Base-by-base conservation (phyloP, 2,329 filamentous ascomycete genomes). In the Fusarium nisikadoi region DNA sequence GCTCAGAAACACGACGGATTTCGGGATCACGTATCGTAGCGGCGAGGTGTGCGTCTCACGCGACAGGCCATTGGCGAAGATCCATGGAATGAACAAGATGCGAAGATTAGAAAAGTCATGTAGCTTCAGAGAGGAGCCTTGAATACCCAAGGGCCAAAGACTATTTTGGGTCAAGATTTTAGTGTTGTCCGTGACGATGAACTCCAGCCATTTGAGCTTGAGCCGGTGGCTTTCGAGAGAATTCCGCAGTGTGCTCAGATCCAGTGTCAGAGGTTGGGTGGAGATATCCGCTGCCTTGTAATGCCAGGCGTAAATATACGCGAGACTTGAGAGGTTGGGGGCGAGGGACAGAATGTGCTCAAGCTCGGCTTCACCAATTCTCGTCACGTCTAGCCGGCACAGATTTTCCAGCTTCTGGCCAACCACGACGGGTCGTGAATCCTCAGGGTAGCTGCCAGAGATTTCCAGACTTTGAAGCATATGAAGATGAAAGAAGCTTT, bases 41-140 rank as follows among this genome's bases (percentile, higher is more conserved):
- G 49, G 31, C 1, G 33, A 27, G 2, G 17, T 3, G 19, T n/a
- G 33, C 10, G 19, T n/a, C 3, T 6, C 17, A 6, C 11, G 10
- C 1, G 31, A 52, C 3, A 3, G 17, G 3, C 23, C 49, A 9
- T 23, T 23, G 4, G 36, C 11, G 6, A 52, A 27, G 6, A 52
- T 36, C 49, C 49, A 52, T 1, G 49, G 33, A 5, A 19, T n/a
- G 3, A 23, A 0, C 1, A 52, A 8, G 8, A 1, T 27, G 0
- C 19, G 5, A 3, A 52, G 33, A 16, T 8, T 36, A 1, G 49
- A 52, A 7, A 52, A 52, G 12, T n/a, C 49, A 13, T 36, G 49
- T 12, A 52, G 13, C 5, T 52, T 27, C 31, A 36, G 23, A 27
- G 17, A 6, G 5, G 17, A 3, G 0, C 31, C 47, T 10, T 14